Conservation (phyloP, 192 early-diverging fungal species). For the Linnemannia zychae region DNA sequence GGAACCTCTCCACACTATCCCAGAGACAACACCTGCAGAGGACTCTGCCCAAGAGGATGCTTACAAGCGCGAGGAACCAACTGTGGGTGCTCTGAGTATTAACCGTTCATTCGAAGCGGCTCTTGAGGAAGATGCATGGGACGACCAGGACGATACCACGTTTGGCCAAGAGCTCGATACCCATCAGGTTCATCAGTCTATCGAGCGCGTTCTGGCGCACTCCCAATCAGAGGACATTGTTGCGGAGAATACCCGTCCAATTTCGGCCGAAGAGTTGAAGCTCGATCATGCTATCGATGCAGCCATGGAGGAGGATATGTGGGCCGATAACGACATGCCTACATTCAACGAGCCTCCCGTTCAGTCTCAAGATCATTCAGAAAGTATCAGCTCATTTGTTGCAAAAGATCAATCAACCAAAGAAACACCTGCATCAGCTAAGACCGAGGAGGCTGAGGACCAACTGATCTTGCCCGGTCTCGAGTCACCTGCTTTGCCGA, state of each 20-base stretch:
- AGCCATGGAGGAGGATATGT: slow-evolving; percentile 10
- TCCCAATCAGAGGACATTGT: neutral
- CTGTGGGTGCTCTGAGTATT: neutral
- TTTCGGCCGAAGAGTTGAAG: neutral
- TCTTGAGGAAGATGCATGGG: slow-evolving; percentile 15
- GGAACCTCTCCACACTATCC: neutral
- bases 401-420: neutral
- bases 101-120: neutral
- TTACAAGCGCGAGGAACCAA: neutral
- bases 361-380: neutral
- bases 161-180: neutral
- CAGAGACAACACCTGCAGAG: neutral
- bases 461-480: neutral
- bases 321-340: slow-evolving; percentile 6
- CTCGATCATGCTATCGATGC: neutral
- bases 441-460: neutral
- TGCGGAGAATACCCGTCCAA: neutral
- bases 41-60: neutral
- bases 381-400: neutral
- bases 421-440: neutral
- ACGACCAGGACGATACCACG: slow-evolving; percentile 5
- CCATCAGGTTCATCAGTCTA: neutral
- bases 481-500: neutral
- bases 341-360: neutral
- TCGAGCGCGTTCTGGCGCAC: neutral